phyloP scores from a whole-genome alignment of 1,284 basidiomycete species.

The Sporisorium graminicola region DNA sequence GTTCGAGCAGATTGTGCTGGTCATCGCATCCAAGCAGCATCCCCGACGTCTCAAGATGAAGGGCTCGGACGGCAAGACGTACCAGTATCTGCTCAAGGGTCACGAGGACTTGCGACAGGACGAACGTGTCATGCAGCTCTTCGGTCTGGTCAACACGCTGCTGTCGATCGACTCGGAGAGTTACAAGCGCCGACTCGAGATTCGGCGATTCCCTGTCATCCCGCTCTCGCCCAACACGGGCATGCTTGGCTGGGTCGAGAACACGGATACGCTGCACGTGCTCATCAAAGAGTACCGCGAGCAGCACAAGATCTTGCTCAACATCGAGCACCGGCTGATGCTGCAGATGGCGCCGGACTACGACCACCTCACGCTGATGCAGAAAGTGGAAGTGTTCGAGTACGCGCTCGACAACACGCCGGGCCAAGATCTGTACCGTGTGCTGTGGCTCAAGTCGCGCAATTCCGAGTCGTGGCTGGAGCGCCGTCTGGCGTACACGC shows the following conservation, averaged over 20 bases:
- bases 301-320: conserved; percentile 86
- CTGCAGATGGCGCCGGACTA: conserved; percentile 99
- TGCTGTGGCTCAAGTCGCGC: conserved; percentile 93
- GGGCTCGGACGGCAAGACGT: conserved; percentile 92
- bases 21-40: conserved; percentile 98
- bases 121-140: conserved; percentile 99
- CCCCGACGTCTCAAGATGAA: conserved; percentile 89
- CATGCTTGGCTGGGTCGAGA: conserved; percentile 93
- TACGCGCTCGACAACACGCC: conserved; percentile 99
- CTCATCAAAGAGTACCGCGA: conserved; percentile 80
- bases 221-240: conserved; percentile 97
- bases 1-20: conserved; percentile 72
- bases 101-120: conserved; percentile 99
- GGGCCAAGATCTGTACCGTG: conserved; percentile 97
- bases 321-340: conserved; percentile 98
- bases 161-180: conserved; percentile 92
- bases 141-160: conserved; percentile 95
- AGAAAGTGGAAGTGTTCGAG: conserved; percentile 99
- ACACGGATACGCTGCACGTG: conserved; percentile 97
- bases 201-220: conserved; percentile 92
- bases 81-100: conserved; percentile 94
- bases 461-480: conserved; percentile 99
- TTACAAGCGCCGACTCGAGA: conserved; percentile 95
- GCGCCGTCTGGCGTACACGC: conserved; percentile 93
- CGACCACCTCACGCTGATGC: conserved; percentile 90